Base-by-base conservation (phyloP, 164 flowering plant genomes). In the Aristolochia fimbriata region DNA sequence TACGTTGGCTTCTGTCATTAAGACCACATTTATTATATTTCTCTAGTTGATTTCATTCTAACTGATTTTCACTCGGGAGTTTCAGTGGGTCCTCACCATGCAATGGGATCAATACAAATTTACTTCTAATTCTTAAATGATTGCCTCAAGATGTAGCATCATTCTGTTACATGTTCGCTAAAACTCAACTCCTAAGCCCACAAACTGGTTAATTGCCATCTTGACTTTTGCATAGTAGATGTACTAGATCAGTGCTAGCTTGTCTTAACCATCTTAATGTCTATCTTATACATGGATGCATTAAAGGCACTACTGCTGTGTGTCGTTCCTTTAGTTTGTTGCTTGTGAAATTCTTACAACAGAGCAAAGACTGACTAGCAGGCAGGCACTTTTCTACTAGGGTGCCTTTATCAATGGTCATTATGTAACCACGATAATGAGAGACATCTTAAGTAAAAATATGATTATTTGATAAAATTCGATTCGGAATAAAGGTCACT, bases 1-100 rank as follows among this genome's bases (percentile, higher is more conserved):
- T 89, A 76, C 74, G 79, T 61, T 23, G 59, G 24, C 37, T 56
- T 41, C 15, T 46, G 24, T 20, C 15, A 48, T 9, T 25, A 21
- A 47, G 6, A 2, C 25, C 13, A 23, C 19, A 19, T 13, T 47
- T 19, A 24, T 25, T 47, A 1, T 49, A 11, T 6, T 62, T 6
- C 1, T 43, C 20, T 4, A 21, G 22, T 31, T 53, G 27, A 50
- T 49, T 23, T 51, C 25, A 51, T 51, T 20, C 30, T 16, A 50
- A 3, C 6, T 16, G 31, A 11, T 11, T 22, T 52, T 50, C 21
- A 19, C 21, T 50, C n/a, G 6, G 20, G 22, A n/a, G 22, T 17
- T 22, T n/a, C 22, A n/a, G 7, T n/a, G n/a, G 20, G 12, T 6
- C 22, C 53, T 50, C 21, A 8, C 0, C 23, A 7, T 22, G 20